Percentiles rank a stretch among this genome's conserved stretches.
Conservation (phyloP, 257 asterid species). For the Gentiana straminea region DNA sequence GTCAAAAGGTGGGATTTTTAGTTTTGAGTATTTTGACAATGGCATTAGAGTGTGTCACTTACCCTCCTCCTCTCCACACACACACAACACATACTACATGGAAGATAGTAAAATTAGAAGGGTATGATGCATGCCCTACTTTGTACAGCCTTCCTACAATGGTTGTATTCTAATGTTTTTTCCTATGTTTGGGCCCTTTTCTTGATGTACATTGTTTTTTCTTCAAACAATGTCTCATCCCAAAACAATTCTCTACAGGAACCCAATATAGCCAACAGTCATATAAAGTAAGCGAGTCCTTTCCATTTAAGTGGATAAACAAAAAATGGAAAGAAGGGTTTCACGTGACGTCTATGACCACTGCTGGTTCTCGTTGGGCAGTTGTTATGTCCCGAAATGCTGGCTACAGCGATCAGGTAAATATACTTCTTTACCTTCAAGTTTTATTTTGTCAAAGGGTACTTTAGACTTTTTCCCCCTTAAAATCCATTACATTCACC, state of each 20-base stretch:
- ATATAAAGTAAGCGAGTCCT: constrained; percentile 38
- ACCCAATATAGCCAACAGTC: constrained; percentile 33
- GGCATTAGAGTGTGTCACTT: too few relatives aligned
- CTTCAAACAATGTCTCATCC: background rate
- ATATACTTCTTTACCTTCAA: constrained; percentile 2
- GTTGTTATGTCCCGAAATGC: constrained; percentile 41
- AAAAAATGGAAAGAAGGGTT: constrained; percentile 47
- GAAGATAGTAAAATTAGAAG: background rate
- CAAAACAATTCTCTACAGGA: constrained; percentile 15
- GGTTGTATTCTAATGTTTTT: background rate
- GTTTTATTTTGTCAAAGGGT: background rate
- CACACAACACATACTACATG: background rate
- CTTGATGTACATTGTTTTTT: background rate
- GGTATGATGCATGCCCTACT: background rate
- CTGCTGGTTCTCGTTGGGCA: constrained; percentile 41
- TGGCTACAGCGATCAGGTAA: constrained; percentile 37
- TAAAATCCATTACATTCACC: background rate
- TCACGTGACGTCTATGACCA: constrained; percentile 42
- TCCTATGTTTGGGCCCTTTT: background rate
- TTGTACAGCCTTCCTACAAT: background rate
- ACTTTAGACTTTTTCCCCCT: background rate
- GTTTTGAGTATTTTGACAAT: too few relatives aligned
- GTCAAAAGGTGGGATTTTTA: constrained; percentile 31
- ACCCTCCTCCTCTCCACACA: too few relatives aligned
- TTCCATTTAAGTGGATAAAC: constrained; percentile 44